A percentile compares a stretch with the other conserved stretches of the same genome.
phyloP scores from a whole-genome alignment of 345 rosid genomes.

The Eucalyptus fibrosa region DNA sequence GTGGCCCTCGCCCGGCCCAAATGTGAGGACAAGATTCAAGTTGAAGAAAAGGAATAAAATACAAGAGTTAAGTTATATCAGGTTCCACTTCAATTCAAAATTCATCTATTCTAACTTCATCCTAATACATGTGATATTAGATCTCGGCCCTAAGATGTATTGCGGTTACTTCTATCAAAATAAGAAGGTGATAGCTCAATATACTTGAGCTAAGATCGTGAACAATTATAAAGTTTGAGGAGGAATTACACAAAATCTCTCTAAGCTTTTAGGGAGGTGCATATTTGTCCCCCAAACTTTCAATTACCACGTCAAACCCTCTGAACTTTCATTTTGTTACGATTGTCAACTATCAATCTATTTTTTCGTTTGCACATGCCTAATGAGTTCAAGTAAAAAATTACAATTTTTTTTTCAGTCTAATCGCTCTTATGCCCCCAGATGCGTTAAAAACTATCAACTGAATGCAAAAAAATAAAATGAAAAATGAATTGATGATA shows the following conservation, averaged over 20 bases:
- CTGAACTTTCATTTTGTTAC: not conserved
- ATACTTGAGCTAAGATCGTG: not conserved
- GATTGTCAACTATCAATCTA: not conserved
- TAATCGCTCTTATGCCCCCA: not conserved
- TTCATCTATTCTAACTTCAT: not conserved
- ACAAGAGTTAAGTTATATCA: not conserved
- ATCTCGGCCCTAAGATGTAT: not conserved
- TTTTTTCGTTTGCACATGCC: not conserved
- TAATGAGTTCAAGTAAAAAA: no score
- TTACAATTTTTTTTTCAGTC: not conserved
- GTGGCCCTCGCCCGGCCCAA: not conserved
- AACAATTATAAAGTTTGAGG: not conserved
- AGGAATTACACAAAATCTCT: not conserved
- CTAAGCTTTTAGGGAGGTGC: not conserved
- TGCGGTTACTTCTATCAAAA: not conserved
- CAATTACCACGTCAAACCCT: not conserved
- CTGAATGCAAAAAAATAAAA: not conserved
- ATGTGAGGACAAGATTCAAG: not conserved
- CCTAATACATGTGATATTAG: not conserved
- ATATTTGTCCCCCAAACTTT: not conserved
- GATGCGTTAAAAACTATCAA: not conserved
- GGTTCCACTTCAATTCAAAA: not conserved
- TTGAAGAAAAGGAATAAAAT: no score
- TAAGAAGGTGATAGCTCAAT: not conserved
- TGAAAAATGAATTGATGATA: not conserved